Base-by-base conservation (phyloP, 169 alveolate species). In the Cryptosporidium sp. region DNA sequence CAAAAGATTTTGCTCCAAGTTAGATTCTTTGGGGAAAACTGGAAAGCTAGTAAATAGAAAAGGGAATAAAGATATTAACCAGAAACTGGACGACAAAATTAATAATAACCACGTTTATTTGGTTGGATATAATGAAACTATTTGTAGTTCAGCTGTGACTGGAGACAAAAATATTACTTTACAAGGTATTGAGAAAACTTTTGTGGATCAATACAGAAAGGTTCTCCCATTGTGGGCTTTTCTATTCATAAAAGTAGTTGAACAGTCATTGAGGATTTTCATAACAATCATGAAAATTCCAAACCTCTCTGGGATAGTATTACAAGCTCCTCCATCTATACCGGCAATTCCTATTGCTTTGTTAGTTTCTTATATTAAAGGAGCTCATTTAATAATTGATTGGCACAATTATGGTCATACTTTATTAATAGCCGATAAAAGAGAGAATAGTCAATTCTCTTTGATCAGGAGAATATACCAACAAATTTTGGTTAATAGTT, bases 391-490 rank as follows among this genome's bases (percentile, higher is more conserved):
- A 51, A 86, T 95, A 7, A 91, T 96, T 16, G 98, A 97, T 92
- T 96, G 98, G 98, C 99, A 97, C 91, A 96, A 97, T 91, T 95
- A 95, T 87, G 98, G 97, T 0, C 95, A 91, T 89, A 93, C 97
- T 2, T 92, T 97, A 53, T 69, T 97, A 91, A 84, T 93, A 86
- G 92, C 92, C 9, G 58, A 52, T 87, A 91, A 39, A 85, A 91
- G 61, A 42, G 18, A 21, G 16, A 31, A 12, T 29, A 61, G 69
- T 53, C 35, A 93, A 42, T 48, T 75, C 26, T 61, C 62, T 45
- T 9, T 12, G 1, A 18, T 80, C 9, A 61, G 31, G 52, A 60
- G 71, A 35, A 39, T 62, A 9, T 80, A 58, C 52, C 60, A 42
- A 16, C 23, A 26, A 7, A 37, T 80, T 18, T 58, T 80, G 33